A percentile compares a stretch with the other conserved stretches of the same genome.
Conservation (phyloP, 1,284 basidiomycete species). For the Cronartium quercuum region DNA sequence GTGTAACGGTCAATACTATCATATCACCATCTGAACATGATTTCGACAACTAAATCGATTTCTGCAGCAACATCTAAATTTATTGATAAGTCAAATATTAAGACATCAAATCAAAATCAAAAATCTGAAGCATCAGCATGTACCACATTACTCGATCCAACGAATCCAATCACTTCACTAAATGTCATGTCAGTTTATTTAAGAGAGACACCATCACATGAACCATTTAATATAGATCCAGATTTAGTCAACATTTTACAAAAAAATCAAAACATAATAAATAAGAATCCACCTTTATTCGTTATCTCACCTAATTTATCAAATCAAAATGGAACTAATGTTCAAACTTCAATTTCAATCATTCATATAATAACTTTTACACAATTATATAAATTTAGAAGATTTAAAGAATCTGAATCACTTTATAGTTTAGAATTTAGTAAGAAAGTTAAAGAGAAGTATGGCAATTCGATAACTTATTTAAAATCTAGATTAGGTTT, state of each 20-base stretch:
- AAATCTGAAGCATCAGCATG: too few species aligned
- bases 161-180: too few species aligned
- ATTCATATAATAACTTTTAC: conserved; percentile 13
- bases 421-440: conserved; percentile 23
- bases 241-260: conserved; percentile 9
- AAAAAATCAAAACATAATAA: conserved; percentile 26
- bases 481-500: conserved; percentile 13
- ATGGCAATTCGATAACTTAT: conserved; percentile 2
- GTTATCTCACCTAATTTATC: not conserved
- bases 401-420: conserved; percentile 24
- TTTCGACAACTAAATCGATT: too few species aligned
- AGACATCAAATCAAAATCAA: too few species aligned
- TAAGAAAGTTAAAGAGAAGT: conserved; percentile 19
- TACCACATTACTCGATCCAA: too few species aligned
- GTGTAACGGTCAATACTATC: too few species aligned
- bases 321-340: not conserved
- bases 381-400: conserved; percentile 8
- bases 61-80: too few species aligned
- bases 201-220: not conserved
- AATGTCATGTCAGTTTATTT: conserved; percentile 2
- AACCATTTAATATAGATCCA: conserved; percentile 26
- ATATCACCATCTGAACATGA: too few species aligned
- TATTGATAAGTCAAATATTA: too few species aligned
- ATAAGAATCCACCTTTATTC: not conserved
- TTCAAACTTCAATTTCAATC: not conserved